These are phyloP conservation scores for Hermanozyma aechmeae DNA, from an alignment of 805 yeast genomes.

Conservation along the genomic window DNA sequence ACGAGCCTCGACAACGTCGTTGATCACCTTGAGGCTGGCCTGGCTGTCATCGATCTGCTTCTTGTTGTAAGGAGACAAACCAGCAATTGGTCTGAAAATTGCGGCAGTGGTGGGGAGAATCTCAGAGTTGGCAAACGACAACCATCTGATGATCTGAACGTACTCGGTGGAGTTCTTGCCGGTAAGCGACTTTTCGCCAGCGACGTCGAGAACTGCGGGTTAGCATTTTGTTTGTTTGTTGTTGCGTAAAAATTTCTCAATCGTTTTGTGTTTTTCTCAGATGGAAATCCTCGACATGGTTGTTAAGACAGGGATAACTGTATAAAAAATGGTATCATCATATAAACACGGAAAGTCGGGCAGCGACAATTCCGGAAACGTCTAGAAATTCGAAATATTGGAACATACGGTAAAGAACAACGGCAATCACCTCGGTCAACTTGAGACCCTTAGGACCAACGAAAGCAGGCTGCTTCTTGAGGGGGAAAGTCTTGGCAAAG, in stretches of 20 bases:
- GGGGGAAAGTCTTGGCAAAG: constrained; percentile 49
- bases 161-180: constrained; percentile 61
- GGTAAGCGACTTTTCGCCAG: constrained; percentile 38
- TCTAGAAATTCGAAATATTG: neutral
- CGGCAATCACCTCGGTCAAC: constrained; percentile 61
- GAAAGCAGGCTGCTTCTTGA: constrained; percentile 59
- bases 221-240: too few relatives aligned
- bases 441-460: constrained; percentile 65
- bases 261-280: constrained; percentile 32
- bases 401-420: constrained; percentile 48
- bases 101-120: constrained; percentile 34
- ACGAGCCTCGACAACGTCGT: constrained; percentile 44
- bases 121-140: constrained; percentile 69
- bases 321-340: constrained; percentile 54
- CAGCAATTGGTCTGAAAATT: constrained; percentile 53
- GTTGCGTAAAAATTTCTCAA: constrained; percentile 1
- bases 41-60: constrained; percentile 43
- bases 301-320: constrained; percentile 87
- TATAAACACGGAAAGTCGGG: too few relatives aligned
- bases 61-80: constrained; percentile 71
- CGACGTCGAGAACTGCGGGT: constrained; percentile 38
- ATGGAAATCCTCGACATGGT: constrained; percentile 57
- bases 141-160: constrained; percentile 66
- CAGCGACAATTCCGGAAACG: neutral
- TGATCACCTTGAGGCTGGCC: constrained; percentile 24